Evolutionary conservation across 352 stramenopile genomes (phyloP), one percentile per base, ranked within the genome.

Genomic region (Phytophthora boehmeriae): DNA sequence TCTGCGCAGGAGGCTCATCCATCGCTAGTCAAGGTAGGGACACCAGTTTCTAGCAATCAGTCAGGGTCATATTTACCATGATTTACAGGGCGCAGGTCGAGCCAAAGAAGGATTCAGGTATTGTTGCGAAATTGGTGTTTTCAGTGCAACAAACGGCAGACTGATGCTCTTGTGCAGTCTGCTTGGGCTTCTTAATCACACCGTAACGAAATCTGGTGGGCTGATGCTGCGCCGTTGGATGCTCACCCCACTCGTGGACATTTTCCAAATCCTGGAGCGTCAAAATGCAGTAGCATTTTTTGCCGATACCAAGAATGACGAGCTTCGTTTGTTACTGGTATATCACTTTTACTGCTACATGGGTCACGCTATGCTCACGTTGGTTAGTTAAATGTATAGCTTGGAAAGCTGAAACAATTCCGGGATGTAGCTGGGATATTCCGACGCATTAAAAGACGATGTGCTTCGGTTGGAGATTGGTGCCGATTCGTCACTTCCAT

Each of bases 51-150:
- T 63, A 11, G 16, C 28, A 13, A 14, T 35, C 41, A 42, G 22
- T 11, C n/a, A 10, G 30, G 39, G 43, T 27, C 34, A 48, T 25
- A 55, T 16, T 44, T 49, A 25, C 23, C 22, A 19, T 14, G 11
- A 28, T 71, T n/a, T 35, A 11, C 20, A 93, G 85, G 77, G 78
- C 34, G 74, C 63, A 54, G 86, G 85, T n/a, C 73, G 78, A 63
- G 75, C 83, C 4, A 96, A 94, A 66, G 86, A 95, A 81, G 86
- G 86, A 5, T 93, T 93, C 48, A 95, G 86, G 86, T 93, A 42
- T 2, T 54, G 17, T 30, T 50, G 14, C 10, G 17, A 23, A 42
- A 10, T 35, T 27, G 13, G 25, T 36, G 5, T 23, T 14, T 35
- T 22, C 25, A 22, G 1, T 48, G 17, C 19, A 30, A 28, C 14